These are phyloP conservation scores for Ceratobasidium sp. DNA, from an alignment of 1,284 basidiomycete species.

Conservation along the genomic window DNA sequence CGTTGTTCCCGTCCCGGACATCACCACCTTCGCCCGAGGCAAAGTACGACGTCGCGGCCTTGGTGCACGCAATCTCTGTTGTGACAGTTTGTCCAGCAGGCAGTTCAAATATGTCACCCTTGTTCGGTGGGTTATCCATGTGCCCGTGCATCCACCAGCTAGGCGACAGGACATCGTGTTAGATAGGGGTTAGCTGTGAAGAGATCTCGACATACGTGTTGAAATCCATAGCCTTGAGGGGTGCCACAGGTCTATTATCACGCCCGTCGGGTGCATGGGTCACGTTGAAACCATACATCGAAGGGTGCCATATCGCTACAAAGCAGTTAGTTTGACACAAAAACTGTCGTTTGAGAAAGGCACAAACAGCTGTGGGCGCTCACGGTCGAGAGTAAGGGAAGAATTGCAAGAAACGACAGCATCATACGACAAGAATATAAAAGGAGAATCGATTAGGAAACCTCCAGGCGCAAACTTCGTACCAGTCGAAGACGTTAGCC, in stretches of 20 bases:
- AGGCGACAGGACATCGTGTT: constrained; percentile 46
- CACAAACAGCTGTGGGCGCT: constrained; percentile 27
- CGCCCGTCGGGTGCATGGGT: constrained; percentile 59
- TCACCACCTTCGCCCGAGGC: constrained; percentile 48
- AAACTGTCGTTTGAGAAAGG: background rate
- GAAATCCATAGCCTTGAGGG: constrained; percentile 62
- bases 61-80: constrained; percentile 63
- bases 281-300: constrained; percentile 64
- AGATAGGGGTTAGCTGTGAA: background rate
- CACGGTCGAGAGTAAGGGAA: constrained; percentile 14
- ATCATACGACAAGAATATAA: background rate
- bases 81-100: constrained; percentile 60
- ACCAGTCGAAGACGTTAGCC: constrained; percentile 22
- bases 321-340: background rate
- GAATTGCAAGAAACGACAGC: background rate
- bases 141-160: constrained; percentile 58
- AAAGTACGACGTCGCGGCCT: constrained; percentile 58
- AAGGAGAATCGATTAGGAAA: background rate
- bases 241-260: constrained; percentile 63
- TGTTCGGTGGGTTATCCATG: constrained; percentile 62
- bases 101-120: constrained; percentile 62
- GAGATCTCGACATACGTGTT: constrained; percentile 65
- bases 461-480: constrained; percentile 8
- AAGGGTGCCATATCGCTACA: constrained; percentile 51
- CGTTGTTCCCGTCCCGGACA: constrained; percentile 58